A percentile compares a stretch with the other conserved stretches of the same genome.
Conservation (phyloP, 768 basidiomycete species). For the Lactarius quietus region DNA sequence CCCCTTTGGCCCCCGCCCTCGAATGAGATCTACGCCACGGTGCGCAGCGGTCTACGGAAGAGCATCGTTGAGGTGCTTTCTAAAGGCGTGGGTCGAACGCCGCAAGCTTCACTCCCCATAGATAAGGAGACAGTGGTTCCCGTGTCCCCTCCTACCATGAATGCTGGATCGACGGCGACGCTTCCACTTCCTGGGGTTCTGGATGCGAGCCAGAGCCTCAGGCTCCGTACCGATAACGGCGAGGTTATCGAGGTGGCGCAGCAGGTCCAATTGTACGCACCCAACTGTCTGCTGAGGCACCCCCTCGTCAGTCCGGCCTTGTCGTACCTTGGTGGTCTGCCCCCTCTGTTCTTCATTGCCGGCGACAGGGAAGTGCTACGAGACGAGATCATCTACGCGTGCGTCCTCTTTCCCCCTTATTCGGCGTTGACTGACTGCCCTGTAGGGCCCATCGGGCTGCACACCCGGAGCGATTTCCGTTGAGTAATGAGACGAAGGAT, state of each 20-base stretch:
- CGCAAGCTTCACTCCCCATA: neutral
- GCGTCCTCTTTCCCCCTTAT: constrained; percentile 31
- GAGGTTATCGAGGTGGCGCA: constrained; percentile 52
- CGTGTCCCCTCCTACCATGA: constrained; percentile 32
- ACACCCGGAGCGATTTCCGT: constrained; percentile 64
- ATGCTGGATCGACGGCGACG: constrained; percentile 47
- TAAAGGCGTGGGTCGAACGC: constrained; percentile 1
- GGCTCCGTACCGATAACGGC: constrained; percentile 44
- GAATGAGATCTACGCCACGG: constrained; percentile 53
- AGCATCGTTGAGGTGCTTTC: constrained; percentile 50
- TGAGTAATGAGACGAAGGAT: constrained; percentile 41
- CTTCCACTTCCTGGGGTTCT: constrained; percentile 38
- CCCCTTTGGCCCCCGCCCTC: constrained; percentile 75
- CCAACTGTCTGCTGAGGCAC: constrained; percentile 71
- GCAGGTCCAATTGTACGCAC: constrained; percentile 85
- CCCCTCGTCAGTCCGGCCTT: constrained; percentile 81
- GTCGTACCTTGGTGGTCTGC: constrained; percentile 85
- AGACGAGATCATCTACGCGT: constrained; percentile 90
- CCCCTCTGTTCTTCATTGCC: constrained; percentile 79
- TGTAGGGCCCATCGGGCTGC: constrained; percentile 87
- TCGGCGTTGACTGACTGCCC: neutral
- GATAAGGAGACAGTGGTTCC: constrained; percentile 16
- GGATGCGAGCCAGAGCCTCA: constrained; percentile 43
- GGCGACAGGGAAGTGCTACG: constrained; percentile 89
- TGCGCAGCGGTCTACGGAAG: constrained; percentile 56